A percentile compares a stretch with the other conserved stretches of the same genome.
Conservation (phyloP, 2,329 filamentous ascomycete genomes). For the Cercospora canescens region DNA sequence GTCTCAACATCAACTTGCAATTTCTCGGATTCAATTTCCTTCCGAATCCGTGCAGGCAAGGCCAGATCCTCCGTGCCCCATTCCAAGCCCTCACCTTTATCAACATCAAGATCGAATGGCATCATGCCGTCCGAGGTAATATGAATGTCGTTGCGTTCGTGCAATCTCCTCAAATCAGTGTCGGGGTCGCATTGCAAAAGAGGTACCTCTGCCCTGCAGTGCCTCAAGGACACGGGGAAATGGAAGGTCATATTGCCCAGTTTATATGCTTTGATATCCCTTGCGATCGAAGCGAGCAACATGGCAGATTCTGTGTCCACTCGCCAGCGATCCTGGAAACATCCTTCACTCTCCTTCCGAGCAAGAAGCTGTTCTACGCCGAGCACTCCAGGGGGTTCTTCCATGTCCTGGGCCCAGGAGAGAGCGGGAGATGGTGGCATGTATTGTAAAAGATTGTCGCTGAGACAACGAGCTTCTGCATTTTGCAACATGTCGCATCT, state of each 20-base stretch:
- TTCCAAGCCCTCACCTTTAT: constrained; percentile 45
- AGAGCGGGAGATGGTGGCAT: neutral
- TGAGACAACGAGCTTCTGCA: constrained; percentile 11
- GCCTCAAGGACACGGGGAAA: neutral
- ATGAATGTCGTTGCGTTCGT: constrained; percentile 25
- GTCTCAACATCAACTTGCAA: constrained; percentile 39
- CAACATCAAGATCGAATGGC: constrained; percentile 39
- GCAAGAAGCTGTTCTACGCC: neutral
- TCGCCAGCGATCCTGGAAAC: constrained; percentile 28
- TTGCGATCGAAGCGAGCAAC: constrained; percentile 26
- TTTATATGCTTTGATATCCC: constrained; percentile 1
- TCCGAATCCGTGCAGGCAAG: constrained; percentile 18
- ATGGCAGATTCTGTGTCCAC: constrained; percentile 29
- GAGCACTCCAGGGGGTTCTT: constrained; percentile 1
- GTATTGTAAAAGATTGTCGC: constrained; percentile 6
- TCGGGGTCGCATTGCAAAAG: constrained; percentile 48
- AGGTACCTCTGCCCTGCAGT: constrained; percentile 48
- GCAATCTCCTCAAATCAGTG: constrained; percentile 45
- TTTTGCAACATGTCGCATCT: neutral
- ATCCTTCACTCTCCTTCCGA: neutral
- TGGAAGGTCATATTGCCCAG: constrained; percentile 8
- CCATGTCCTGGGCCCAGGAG: neutral
- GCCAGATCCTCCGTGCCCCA: constrained; percentile 38
- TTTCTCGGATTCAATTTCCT: constrained; percentile 36
- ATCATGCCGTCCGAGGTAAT: constrained; percentile 17